Evolutionary conservation across 805 yeast genomes (phyloP), one percentile per base, ranked within the genome.

Genomic region (Trichomonascus vanleenenianus): DNA sequence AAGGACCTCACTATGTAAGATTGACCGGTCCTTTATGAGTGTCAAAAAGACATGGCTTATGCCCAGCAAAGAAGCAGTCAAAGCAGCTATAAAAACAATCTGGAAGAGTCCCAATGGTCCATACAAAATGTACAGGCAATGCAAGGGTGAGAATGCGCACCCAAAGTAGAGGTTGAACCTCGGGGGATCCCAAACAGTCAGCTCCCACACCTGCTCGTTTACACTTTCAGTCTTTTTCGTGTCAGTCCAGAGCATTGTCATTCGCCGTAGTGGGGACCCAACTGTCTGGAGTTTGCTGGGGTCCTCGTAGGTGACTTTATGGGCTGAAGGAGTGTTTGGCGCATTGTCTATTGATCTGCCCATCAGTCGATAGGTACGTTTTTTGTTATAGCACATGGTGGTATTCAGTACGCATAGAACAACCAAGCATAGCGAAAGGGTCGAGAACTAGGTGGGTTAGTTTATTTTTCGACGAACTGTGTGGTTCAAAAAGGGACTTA

Each of bases 151-250:
- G 50, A 78, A 79, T 1, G 75, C 61, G 2, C 76, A 66, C 25
- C 75, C 69, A 2, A 83, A 53, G 40, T 67, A 63, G 4, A 82
- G 65, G 30, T 71, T 71, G 57, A 81, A 79, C 50, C 68, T 68
- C 0, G 82, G 72, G 0, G 91, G 91, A 37, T 70, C 67, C 94
- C 94, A 84, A 42, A 82, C 73, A 15, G 63, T 65, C 36, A 84
- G 59, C 47, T 76, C 74, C 77, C 83, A 82, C 1, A 53, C 32
- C 11, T 56, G 53, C 8, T 50, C 52, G 5, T 22, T 36, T 27
- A 22, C 27, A 8, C 8, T 22, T 8, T 37, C 30, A 3, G 40
- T 9, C 7, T 44, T 43, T 12, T 40, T 32, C 7, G 45, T n/a
- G 10, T n/a, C 30, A 7, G 16, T 34, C 22, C 32, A 30, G 33